Conservation (phyloP, 2,329 filamentous ascomycete genomes). For the Neonectria faginata region DNA sequence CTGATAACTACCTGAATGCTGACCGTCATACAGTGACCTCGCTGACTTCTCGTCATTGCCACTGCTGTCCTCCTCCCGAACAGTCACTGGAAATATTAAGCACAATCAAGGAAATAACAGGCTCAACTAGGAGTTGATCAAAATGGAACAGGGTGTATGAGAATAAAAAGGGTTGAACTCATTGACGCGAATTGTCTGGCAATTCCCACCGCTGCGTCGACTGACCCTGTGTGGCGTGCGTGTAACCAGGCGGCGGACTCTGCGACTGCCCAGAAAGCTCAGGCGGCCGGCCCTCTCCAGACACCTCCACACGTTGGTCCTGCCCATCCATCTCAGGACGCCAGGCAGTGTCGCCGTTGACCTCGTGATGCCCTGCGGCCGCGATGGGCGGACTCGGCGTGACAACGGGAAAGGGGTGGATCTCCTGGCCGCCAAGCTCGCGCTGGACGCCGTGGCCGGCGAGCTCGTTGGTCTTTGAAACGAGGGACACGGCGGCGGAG, state of each 20-base stretch:
- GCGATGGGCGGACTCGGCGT: slow-evolving; percentile 34
- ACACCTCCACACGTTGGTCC: slow-evolving; percentile 34
- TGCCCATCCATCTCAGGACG: slow-evolving; percentile 41
- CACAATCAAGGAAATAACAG: background rate
- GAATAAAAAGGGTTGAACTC: background rate
- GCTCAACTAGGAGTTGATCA: background rate
- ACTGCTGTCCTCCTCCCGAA: too few relatives aligned
- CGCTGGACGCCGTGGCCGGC: slow-evolving; percentile 29
- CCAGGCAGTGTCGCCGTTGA: slow-evolving; percentile 32
- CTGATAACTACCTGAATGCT: too few relatives aligned
- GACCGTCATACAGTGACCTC: too few relatives aligned
- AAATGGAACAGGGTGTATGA: background rate
- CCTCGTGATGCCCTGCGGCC: slow-evolving; percentile 40
- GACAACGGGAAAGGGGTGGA: slow-evolving; percentile 29
- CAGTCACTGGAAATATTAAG: background rate
- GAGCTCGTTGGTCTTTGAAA: slow-evolving; percentile 38
- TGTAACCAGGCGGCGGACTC: slow-evolving; percentile 33
- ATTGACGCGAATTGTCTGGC: slow-evolving; percentile 36
- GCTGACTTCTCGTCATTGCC: too few relatives aligned
- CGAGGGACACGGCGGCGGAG: slow-evolving; percentile 34
- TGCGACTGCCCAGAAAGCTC: slow-evolving; percentile 33
- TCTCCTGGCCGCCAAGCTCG: slow-evolving; percentile 34
- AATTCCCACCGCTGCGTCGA: slow-evolving; percentile 40
- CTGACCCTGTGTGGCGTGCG: slow-evolving; percentile 8
- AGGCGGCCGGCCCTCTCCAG: slow-evolving; percentile 30